phyloP scores from a whole-genome alignment of 2,329 filamentous ascomycete genomes.

The Neoarthrinium moseri region DNA sequence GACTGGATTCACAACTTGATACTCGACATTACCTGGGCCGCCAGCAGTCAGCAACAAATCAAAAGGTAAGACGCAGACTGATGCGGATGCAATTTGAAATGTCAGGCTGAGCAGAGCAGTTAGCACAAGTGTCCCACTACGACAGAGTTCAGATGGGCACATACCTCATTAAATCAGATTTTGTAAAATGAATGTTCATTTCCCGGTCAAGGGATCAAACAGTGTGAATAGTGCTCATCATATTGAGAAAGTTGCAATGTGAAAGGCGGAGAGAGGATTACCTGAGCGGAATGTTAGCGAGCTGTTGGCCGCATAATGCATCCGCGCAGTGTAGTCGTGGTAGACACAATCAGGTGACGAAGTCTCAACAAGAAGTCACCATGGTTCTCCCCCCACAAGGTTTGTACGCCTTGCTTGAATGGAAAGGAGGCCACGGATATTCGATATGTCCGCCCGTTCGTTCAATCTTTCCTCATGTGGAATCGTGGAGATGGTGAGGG shows the following conservation, averaged over 20 bases:
- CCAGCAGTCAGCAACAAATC: too few species aligned
- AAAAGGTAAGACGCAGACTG: too few species aligned
- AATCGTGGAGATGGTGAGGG: constrained; percentile 14
- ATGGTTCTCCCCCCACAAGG: constrained; percentile 50
- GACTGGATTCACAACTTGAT: too few species aligned
- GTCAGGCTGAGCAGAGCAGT: constrained; percentile 23
- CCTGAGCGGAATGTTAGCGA: constrained; percentile 23
- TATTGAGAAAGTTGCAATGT: constrained; percentile 15
- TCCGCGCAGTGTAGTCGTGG: too few species aligned
- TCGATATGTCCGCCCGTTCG: constrained; percentile 70
- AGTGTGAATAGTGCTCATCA: constrained; percentile 39
- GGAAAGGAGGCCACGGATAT: constrained; percentile 45
- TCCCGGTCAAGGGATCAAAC: constrained; percentile 34
- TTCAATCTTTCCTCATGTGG: constrained; percentile 63
- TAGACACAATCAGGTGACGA: constrained; percentile 62
- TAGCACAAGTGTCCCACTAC: background rate
- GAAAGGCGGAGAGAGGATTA: constrained; percentile 22
- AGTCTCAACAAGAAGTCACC: constrained; percentile 62
- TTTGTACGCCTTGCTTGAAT: constrained; percentile 62
- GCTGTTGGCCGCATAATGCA: too few species aligned
- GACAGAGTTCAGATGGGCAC: constrained; percentile 4
- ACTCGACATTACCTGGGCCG: background rate
- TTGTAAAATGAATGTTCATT: constrained; percentile 34
- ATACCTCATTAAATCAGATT: constrained; percentile 38
- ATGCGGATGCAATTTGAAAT: too few species aligned